Evolutionary conservation across 164 flowering plant species (phyloP), one percentile per base, ranked within the genome.

Genomic region (Hamamelis virginiana): DNA sequence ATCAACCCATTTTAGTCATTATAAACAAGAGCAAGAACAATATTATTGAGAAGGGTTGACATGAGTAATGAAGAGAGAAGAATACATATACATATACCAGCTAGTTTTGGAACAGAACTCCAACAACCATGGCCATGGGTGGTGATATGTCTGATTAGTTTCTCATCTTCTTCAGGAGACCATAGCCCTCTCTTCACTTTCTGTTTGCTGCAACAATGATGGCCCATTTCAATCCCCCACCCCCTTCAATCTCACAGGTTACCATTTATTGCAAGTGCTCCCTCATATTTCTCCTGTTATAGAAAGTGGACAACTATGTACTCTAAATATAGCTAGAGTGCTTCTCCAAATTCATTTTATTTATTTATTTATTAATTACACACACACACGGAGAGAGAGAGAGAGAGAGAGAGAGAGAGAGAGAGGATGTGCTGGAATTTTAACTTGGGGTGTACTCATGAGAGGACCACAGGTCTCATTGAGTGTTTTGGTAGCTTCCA

Each of bases 151-250:
- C 41, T 73, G 59, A 75, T 52, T 11, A 83, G 84, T 66, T 77
- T 83, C 70, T 81, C 86, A 47, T 83, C 86, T 75, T 79, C 82
- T 65, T 79, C 82, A 9, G 79, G 82, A 33, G 82, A 79, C 82
- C 82, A 79, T 18, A 79, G 41, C 13, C 82, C 82, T 71, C 82
- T 73, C 77, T 79, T 79, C 16, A 79, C 82, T 57, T 76, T 75
- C 82, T 81, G 83, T 72, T 80, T 81, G 75, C 72, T 78, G 76
- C 86, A 83, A 73, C 86, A 83, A 47, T 79, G 72, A 72, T 79
- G 85, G 0, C 77, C 83, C 83, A 81, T 77, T 41, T 14, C 47
- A 8, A 48, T 21, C 15, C 41, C 41, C 44, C 62, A 11, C 18
- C 44, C 43, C 15, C 71, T 43, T 58, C 55, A 68, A 23, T 1